Conservation (phyloP, 148 eudicot species). For the Vaccinium corymbosum region DNA sequence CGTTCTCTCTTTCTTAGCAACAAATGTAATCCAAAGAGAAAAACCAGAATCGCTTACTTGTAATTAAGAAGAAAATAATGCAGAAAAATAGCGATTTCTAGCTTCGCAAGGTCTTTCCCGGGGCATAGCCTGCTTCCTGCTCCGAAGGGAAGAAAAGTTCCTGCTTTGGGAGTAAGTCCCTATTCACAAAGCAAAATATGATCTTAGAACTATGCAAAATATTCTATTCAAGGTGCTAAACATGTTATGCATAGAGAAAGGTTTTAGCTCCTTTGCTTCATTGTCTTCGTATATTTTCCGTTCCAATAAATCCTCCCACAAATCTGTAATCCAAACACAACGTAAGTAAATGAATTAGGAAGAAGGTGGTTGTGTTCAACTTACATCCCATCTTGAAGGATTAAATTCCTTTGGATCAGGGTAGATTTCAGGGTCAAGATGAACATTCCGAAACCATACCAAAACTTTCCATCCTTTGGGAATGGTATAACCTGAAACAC, state of each 20-base stretch:
- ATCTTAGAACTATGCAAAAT: not conserved
- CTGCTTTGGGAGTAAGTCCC: conserved; percentile 64
- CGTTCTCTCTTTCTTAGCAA: not conserved
- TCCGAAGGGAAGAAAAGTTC: conserved; percentile 80
- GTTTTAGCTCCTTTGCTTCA: not conserved
- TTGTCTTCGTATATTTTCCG: not conserved
- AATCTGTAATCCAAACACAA: not conserved
- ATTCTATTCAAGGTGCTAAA: not conserved
- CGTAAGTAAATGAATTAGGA: not conserved
- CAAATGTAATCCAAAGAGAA: not conserved
- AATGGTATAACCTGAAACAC: conserved; percentile 62
- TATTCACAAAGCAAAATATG: conserved; percentile 14
- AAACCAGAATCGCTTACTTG: conserved; percentile 35
- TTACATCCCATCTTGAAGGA: conserved; percentile 95
- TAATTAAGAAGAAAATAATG: conserved; percentile 81
- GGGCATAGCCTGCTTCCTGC: conserved; percentile 81
- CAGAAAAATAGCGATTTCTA: conserved; percentile 79
- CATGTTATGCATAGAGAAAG: not conserved
- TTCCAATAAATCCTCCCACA: not conserved
- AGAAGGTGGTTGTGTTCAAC: conserved; percentile 20
- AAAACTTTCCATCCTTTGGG: conserved; percentile 92
- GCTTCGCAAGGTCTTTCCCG: conserved; percentile 93
- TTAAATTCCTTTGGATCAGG: conserved; percentile 61
- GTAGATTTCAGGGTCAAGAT: conserved; percentile 61
- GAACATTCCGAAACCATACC: conserved; percentile 76